A percentile compares a stretch with the other conserved stretches of the same genome.
These are phyloP conservation scores for Albatrellus ellisii DNA, from an alignment of 768 basidiomycete genomes.

Conservation along the genomic window DNA sequence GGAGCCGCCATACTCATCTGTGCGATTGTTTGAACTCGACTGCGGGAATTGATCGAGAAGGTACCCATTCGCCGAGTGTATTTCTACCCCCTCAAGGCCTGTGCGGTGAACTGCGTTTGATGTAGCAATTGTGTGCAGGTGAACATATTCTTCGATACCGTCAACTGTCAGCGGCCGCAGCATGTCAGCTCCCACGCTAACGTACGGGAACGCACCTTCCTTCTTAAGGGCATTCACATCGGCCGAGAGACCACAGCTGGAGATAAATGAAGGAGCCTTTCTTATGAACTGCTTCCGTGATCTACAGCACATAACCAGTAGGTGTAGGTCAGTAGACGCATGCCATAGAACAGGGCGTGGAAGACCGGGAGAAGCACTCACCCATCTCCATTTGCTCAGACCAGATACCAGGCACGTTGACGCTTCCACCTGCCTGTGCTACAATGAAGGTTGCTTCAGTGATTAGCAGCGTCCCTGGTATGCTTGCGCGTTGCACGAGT, in stretches of 20 bases:
- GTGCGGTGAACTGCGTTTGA: slow-evolving; percentile 23
- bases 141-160: slow-evolving; percentile 17
- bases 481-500: slow-evolving; percentile 7
- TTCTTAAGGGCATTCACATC: slow-evolving; percentile 3
- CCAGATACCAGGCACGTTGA: slow-evolving; percentile 50
- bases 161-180: slow-evolving; percentile 14
- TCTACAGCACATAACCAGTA: too few species aligned
- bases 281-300: slow-evolving; percentile 19
- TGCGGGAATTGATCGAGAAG: slow-evolving; percentile 27
- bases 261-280: slow-evolving; percentile 22
- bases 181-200: not conserved
- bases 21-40: slow-evolving; percentile 24
- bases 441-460: slow-evolving; percentile 23
- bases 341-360: too few species aligned
- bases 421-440: slow-evolving; percentile 30
- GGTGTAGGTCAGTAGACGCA: too few species aligned
- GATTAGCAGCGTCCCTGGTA: slow-evolving; percentile 18
- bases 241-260: slow-evolving; percentile 29
- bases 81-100: slow-evolving; percentile 20
- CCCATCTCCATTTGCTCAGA: slow-evolving; percentile 34
- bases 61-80: slow-evolving; percentile 21
- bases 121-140: slow-evolving; percentile 22
- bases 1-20: slow-evolving; percentile 33
- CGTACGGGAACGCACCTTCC: not conserved
- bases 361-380: too few species aligned